Evolutionary conservation across 164 flowering plant species (phyloP).

Genomic region (Stephania yunnanensis): DNA sequence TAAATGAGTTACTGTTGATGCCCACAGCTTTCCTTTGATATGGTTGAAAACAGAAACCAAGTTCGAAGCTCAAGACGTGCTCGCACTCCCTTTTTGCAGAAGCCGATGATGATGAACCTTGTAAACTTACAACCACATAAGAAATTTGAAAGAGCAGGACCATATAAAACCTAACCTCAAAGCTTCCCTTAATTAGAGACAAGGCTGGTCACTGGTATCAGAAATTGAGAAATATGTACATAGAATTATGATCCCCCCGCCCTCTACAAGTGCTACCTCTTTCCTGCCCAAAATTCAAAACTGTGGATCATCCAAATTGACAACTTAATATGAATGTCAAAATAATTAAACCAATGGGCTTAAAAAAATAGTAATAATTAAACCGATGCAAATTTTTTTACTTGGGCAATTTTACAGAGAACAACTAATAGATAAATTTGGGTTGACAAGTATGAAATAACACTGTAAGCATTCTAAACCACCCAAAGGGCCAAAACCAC

Average conservation of each 20-base stretch:
- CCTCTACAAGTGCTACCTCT: conserved; percentile 38
- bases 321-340: neutral
- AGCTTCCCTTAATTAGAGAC: neutral
- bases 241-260: conserved; percentile 30
- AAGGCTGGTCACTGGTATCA: neutral
- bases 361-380: neutral
- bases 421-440: neutral
- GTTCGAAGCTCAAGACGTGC: neutral
- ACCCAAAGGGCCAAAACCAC: neutral
- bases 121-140: neutral
- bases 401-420: neutral
- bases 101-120: neutral
- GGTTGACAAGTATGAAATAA: neutral
- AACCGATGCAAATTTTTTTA: neutral
- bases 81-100: neutral
- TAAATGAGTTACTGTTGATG: neutral
- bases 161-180: neutral
- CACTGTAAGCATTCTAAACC: neutral
- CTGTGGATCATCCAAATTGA: neutral
- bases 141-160: neutral
- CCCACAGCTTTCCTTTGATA: neutral
- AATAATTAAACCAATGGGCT: too few relatives aligned
- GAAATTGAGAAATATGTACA: conserved; percentile 39
- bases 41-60: neutral
- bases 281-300: conserved; percentile 36